Evolutionary conservation across 208 protist genomes (phyloP).

Genomic region (Leishmania mexicana): DNA sequence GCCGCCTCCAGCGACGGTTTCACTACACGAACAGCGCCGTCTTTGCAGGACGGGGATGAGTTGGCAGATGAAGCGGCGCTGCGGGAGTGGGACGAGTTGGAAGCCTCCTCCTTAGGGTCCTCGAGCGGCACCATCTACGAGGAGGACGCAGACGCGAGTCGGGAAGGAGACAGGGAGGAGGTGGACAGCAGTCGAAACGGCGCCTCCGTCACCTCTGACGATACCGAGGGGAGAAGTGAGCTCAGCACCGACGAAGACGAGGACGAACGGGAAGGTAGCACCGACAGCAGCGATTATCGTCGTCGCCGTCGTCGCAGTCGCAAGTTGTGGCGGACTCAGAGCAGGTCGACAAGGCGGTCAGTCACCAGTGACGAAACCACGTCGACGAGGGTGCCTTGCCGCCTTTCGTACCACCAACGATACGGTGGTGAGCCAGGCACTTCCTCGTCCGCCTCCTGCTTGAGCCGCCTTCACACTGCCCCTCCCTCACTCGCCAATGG

Average conservation of each 20-base stretch:
- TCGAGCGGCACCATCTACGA: background rate
- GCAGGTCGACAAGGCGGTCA: background rate
- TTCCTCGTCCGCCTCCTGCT: constrained; percentile 6
- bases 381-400: background rate
- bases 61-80: constrained; percentile 28
- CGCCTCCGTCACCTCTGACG: background rate
- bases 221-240: background rate
- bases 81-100: constrained; percentile 35
- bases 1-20: background rate
- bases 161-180: background rate
- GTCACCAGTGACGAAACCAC: background rate
- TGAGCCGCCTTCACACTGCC: constrained; percentile 1
- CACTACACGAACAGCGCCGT: background rate
- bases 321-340: background rate
- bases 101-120: constrained; percentile 26
- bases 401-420: background rate
- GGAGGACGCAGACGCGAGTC: background rate
- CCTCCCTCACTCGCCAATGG: constrained; percentile 4
- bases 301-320: constrained; percentile 4
- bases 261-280: constrained; percentile 1
- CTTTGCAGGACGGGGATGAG: constrained; percentile 24
- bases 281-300: background rate
- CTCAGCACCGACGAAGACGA: background rate
- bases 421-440: background rate
- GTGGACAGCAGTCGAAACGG: background rate